These are phyloP conservation scores for Aspergillus baeticus DNA, from an alignment of 495 filamentous ascomycete genomes.

Conservation along the genomic window DNA sequence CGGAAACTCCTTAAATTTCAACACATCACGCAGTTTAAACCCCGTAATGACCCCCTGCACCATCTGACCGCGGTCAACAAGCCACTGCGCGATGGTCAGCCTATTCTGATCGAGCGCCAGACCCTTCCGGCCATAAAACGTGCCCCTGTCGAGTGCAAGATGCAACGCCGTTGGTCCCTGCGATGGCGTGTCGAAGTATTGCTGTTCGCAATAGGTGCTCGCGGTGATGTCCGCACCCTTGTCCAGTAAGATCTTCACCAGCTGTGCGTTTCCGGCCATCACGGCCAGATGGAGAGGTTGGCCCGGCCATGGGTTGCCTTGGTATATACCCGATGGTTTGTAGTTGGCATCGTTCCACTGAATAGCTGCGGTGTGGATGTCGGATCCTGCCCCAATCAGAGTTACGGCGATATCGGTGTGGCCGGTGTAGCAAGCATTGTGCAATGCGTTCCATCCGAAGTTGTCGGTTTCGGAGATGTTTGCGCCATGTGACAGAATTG, in stretches of 20 bases:
- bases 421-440: background rate
- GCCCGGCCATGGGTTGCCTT: background rate
- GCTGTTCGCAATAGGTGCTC: background rate
- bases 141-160: background rate
- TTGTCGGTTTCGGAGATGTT: background rate
- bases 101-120: background rate
- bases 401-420: background rate
- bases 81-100: background rate
- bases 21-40: background rate
- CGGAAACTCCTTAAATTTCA: slow-evolving; percentile 8
- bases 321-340: slow-evolving; percentile 10
- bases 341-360: background rate
- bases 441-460: slow-evolving; percentile 7
- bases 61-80: background rate
- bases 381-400: slow-evolving; percentile 2
- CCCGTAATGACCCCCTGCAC: background rate
- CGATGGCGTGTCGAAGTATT: background rate
- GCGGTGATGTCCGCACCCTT: slow-evolving; percentile 4
- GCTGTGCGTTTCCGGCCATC: slow-evolving; percentile 6
- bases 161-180: slow-evolving; percentile 8
- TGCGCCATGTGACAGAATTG: background rate
- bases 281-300: slow-evolving; percentile 6
- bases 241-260: slow-evolving; percentile 1
- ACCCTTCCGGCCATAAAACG: background rate
- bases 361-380: background rate